A percentile compares a stretch with the other conserved stretches of the same genome.
Evolutionary conservation across 257 asterid genomes (phyloP).

Genomic region (Primulina huaijiensis): DNA sequence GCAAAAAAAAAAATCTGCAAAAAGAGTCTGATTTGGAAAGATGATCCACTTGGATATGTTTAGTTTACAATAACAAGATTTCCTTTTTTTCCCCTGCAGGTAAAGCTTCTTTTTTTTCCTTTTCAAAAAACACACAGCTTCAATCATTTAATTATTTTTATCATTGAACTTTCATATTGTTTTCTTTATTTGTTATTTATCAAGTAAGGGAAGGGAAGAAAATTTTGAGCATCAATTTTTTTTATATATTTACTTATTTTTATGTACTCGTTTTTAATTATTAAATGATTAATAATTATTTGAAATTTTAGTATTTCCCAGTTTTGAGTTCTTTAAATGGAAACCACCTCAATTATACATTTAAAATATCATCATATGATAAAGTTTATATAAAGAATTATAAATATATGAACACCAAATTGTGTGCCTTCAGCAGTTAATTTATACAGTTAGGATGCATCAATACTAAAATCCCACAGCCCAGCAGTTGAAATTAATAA

Average conservation of each 20-base stretch:
- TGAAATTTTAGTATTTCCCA: constrained; percentile 19
- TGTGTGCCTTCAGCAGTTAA: constrained; percentile 2
- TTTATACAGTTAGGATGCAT: not conserved
- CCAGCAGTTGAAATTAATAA: constrained; percentile 20
- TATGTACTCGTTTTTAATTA: not conserved
- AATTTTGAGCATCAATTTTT: too few relatives aligned
- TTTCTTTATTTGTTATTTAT: too few relatives aligned
- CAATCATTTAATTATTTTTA: not conserved
- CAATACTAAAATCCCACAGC: constrained; percentile 23
- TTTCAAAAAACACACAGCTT: not conserved
- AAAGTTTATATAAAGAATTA: constrained; percentile 30
- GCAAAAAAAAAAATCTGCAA: not conserved
- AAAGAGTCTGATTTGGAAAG: constrained; percentile 4
- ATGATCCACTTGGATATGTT: not conserved
- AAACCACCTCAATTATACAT: constrained; percentile 22
- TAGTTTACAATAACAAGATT: not conserved
- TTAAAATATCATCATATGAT: constrained; percentile 26
- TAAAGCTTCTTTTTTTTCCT: not conserved
- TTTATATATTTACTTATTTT: too few relatives aligned
- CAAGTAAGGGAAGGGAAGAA: too few relatives aligned
- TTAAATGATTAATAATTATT: constrained; percentile 5
- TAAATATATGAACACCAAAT: constrained; percentile 17
- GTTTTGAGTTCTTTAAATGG: constrained; percentile 26
- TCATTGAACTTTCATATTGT: too few relatives aligned
- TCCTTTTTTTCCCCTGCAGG: not conserved